Evolutionary conservation across 2,329 filamentous ascomycete species (phyloP).

Genomic region (Akanthomyces muscarius): DNA sequence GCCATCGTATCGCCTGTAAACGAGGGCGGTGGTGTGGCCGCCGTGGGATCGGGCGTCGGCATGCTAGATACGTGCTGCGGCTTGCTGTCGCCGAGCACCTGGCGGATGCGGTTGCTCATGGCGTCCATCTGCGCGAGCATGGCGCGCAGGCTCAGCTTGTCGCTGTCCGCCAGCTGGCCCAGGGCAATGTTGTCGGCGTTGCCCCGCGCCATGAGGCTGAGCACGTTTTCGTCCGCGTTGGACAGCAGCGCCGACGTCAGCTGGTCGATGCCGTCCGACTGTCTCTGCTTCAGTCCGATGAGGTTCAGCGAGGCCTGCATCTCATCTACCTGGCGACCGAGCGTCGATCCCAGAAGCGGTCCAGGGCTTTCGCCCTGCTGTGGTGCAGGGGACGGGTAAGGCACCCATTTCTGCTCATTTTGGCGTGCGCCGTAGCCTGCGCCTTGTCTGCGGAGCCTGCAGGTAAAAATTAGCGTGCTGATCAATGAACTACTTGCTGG

Average conservation of each 20-base stretch:
- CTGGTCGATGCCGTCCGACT: constrained; percentile 46
- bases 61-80: constrained; percentile 14
- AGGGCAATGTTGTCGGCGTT: constrained; percentile 40
- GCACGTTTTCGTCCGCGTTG: constrained; percentile 42
- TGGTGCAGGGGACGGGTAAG: constrained; percentile 25
- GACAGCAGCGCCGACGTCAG: constrained; percentile 61
- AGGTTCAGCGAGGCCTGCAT: constrained; percentile 65
- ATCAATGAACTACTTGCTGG: background rate
- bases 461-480: constrained; percentile 17
- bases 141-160: constrained; percentile 44
- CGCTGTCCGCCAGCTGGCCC: constrained; percentile 38
- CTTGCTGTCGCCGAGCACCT: constrained; percentile 33
- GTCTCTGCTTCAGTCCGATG: constrained; percentile 50
- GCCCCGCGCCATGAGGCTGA: constrained; percentile 47
- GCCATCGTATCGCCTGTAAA: background rate
- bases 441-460: constrained; percentile 35
- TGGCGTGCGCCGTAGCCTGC: constrained; percentile 35
- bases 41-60: constrained; percentile 18
- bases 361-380: constrained; percentile 21
- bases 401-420: constrained; percentile 30
- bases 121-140: constrained; percentile 46
- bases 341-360: constrained; percentile 31
- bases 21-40: constrained; percentile 14
- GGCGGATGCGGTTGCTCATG: constrained; percentile 40
- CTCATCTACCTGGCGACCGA: constrained; percentile 51